These are phyloP conservation scores for Hanseniaspora taiwanica DNA, from an alignment of 805 yeast species.

Conservation along the genomic window DNA sequence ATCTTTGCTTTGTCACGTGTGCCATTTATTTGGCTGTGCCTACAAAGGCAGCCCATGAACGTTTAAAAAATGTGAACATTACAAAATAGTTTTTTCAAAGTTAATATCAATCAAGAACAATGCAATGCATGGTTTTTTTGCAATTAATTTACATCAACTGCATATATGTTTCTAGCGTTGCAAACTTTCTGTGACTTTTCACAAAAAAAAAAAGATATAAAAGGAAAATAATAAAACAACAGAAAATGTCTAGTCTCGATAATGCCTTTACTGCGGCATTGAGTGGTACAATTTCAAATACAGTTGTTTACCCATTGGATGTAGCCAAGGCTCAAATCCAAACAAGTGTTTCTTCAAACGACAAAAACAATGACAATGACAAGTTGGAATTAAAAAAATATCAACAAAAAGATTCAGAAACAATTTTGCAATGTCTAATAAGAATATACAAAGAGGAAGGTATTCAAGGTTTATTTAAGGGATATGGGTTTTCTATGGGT, in stretches of 20 bases:
- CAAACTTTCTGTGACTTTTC: too few species aligned
- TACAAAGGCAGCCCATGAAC: too few species aligned
- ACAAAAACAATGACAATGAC: not conserved
- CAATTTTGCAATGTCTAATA: slow-evolving; percentile 47
- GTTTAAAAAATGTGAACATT: too few species aligned
- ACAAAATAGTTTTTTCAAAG: too few species aligned
- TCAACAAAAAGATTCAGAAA: slow-evolving; percentile 27
- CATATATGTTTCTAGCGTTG: too few species aligned
- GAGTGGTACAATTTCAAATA: slow-evolving; percentile 69
- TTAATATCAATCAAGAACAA: too few species aligned
- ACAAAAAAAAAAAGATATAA: too few species aligned
- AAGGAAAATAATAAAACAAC: not conserved
- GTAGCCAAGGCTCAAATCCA: slow-evolving; percentile 65
- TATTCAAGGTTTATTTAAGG: slow-evolving; percentile 56
- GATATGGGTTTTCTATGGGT: slow-evolving; percentile 49
- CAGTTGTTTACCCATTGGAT: slow-evolving; percentile 71
- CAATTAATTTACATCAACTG: too few species aligned
- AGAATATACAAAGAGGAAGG: slow-evolving; percentile 50
- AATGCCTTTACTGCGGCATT: slow-evolving; percentile 73
- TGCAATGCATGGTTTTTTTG: too few species aligned
- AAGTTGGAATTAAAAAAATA: slow-evolving; percentile 4
- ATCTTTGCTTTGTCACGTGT: too few species aligned
- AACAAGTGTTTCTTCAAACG: slow-evolving; percentile 22
- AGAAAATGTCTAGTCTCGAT: slow-evolving; percentile 41
- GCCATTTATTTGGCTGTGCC: too few species aligned